Evolutionary conservation across 345 rosid genomes (phyloP).

Genomic region (Arabidopsis suecica): DNA sequence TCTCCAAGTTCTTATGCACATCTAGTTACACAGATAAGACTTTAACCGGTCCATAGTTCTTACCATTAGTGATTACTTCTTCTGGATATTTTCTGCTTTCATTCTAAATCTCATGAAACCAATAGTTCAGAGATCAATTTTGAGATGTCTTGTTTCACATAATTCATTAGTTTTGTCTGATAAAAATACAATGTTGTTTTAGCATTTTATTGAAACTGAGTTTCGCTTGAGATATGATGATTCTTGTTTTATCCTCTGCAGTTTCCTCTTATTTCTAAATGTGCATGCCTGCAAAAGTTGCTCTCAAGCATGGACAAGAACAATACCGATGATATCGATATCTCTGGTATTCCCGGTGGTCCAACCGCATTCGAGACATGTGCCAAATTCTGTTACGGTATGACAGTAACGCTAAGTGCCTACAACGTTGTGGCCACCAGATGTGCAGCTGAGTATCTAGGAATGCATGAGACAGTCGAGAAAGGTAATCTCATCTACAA

Average conservation of each 20-base stretch:
- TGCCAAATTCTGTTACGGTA: conserved; percentile 85
- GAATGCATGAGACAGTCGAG: conserved; percentile 77
- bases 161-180: neutral
- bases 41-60: conserved; percentile 4
- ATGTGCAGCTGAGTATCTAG: conserved; percentile 84
- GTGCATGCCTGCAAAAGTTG: conserved; percentile 67
- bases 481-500: conserved; percentile 85
- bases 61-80: neutral
- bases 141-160: neutral
- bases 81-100: neutral
- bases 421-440: conserved; percentile 73
- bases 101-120: neutral
- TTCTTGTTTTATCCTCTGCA: conserved; percentile 44
- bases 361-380: conserved; percentile 81
- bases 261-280: conserved; percentile 90
- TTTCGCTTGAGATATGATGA: neutral
- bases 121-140: neutral
- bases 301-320: conserved; percentile 55
- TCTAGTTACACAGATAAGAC: neutral
- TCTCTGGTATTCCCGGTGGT: conserved; percentile 81
- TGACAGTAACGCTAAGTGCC: conserved; percentile 80
- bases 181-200: too few species aligned
- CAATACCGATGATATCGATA: conserved; percentile 56
- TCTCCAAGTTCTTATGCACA: neutral
- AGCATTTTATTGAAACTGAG: too few species aligned